Conservation (phyloP, 768 basidiomycete species). For the Boletus sensibilis region DNA sequence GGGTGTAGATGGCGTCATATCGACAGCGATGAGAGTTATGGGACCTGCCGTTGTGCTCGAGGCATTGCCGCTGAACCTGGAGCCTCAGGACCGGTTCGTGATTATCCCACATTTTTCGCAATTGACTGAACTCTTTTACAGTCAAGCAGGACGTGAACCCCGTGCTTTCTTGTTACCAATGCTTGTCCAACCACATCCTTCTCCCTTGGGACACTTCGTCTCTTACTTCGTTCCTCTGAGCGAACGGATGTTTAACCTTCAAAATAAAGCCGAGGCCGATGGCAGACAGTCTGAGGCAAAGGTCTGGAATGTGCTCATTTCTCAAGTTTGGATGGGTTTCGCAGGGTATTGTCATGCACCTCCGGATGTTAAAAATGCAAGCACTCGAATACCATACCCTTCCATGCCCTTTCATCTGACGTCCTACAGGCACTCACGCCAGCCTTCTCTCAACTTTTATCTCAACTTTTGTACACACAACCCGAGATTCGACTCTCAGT, state of each 20-base stretch:
- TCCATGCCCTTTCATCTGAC: conserved; percentile 1
- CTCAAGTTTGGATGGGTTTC: conserved; percentile 91
- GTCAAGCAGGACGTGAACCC: conserved; percentile 73
- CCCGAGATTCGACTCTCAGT: conserved; percentile 79
- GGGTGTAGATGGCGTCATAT: conserved; percentile 74
- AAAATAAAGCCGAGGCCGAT: conserved; percentile 74
- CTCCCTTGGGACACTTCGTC: conserved; percentile 82
- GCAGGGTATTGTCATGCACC: conserved; percentile 87
- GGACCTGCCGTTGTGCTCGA: conserved; percentile 80
- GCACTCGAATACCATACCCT: conserved; percentile 10
- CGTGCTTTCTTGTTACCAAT: conserved; percentile 91
- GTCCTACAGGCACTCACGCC: conserved; percentile 62
- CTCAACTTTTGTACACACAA: conserved; percentile 90
- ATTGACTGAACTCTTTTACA: conserved; percentile 30
- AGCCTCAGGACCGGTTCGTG: conserved; percentile 73
- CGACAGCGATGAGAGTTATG: conserved; percentile 77
- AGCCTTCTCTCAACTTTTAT: conserved; percentile 84
- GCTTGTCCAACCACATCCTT: conserved; percentile 75
- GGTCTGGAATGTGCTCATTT: conserved; percentile 91
- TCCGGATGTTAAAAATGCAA: conserved; percentile 68
- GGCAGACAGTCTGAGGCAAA: conserved; percentile 83
- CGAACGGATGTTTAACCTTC: conserved; percentile 87
- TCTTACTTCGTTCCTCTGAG: conserved; percentile 92
- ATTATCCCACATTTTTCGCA: neutral
- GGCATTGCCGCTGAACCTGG: conserved; percentile 81